Evolutionary conservation across 2,329 filamentous ascomycete genomes (phyloP).

Genomic region (Talaromyces sp.): DNA sequence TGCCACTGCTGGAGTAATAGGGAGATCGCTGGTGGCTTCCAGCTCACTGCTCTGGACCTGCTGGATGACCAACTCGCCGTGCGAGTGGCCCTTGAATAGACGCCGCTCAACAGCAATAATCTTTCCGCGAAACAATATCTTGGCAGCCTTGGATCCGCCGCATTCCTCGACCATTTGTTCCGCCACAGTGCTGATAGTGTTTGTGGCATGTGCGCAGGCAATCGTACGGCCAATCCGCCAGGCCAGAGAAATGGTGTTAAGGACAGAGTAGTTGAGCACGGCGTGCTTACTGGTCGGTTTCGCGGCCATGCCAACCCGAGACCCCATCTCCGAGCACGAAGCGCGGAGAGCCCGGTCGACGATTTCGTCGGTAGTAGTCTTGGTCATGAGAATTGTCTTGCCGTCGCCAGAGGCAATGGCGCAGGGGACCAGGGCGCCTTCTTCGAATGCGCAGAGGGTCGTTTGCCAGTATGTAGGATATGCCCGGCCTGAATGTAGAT

Average conservation of each 20-base stretch:
- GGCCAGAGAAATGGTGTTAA: conserved; percentile 21
- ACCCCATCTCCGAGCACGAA: conserved; percentile 53
- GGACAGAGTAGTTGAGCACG: conserved; percentile 12
- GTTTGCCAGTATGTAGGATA: conserved; percentile 43
- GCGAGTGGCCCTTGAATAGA: conserved; percentile 49
- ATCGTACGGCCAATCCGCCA: conserved; percentile 50
- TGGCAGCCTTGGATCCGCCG: conserved; percentile 48
- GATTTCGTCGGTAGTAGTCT: conserved; percentile 37
- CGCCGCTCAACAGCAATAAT: conserved; percentile 55
- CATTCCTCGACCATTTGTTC: conserved; percentile 48
- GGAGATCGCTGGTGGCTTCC: not conserved
- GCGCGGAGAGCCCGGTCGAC: conserved; percentile 47
- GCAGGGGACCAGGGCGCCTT: conserved; percentile 36
- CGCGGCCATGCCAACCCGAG: conserved; percentile 22
- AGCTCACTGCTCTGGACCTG: not conserved
- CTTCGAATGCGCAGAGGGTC: conserved; percentile 27
- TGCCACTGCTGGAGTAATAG: conserved; percentile 23
- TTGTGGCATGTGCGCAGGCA: conserved; percentile 17
- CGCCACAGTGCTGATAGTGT: conserved; percentile 49
- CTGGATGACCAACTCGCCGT: not conserved
- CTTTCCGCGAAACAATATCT: conserved; percentile 57
- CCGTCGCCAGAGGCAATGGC: conserved; percentile 47
- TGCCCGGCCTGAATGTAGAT: conserved; percentile 28
- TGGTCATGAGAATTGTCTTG: conserved; percentile 17
- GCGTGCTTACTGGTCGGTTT: conserved; percentile 9